These are phyloP conservation scores for Biscogniauxia sp. DNA, from an alignment of 2,329 filamentous ascomycete species.

Conservation along the genomic window DNA sequence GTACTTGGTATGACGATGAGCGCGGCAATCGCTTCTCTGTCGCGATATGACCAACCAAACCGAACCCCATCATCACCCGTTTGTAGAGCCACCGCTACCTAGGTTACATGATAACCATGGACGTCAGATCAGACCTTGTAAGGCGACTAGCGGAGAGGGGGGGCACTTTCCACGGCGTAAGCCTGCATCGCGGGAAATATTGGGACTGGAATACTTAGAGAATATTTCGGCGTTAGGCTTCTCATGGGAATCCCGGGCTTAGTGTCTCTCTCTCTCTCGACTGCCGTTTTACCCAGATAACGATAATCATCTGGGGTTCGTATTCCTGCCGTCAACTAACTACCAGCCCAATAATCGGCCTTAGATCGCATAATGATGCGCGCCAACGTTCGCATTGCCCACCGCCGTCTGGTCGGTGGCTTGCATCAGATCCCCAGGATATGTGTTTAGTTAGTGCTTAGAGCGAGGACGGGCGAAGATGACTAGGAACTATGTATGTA, in stretches of 20 bases:
- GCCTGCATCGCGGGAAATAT: background rate
- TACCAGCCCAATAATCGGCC: background rate
- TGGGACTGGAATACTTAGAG: background rate
- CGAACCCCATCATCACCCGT: too few relatives aligned
- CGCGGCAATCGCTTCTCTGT: too few relatives aligned
- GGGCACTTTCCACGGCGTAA: background rate
- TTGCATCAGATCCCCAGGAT: background rate
- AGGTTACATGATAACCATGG: background rate
- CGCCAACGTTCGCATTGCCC: background rate
- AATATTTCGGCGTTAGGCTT: background rate
- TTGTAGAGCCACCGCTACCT: background rate
- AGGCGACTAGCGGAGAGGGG: background rate
- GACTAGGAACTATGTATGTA: background rate
- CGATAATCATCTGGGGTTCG: background rate
- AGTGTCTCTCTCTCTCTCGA: background rate
- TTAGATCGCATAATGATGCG: background rate
- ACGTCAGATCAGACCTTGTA: background rate
- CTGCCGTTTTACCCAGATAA: background rate
- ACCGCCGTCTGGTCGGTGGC: background rate
- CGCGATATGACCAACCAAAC: too few relatives aligned
- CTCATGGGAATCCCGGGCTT: background rate
- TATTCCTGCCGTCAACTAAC: background rate
- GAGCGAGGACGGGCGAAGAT: too few relatives aligned
- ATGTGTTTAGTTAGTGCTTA: background rate
- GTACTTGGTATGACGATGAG: too few relatives aligned